Conservation (phyloP, 139 green algal species). For the Dunaliella primolecta region DNA sequence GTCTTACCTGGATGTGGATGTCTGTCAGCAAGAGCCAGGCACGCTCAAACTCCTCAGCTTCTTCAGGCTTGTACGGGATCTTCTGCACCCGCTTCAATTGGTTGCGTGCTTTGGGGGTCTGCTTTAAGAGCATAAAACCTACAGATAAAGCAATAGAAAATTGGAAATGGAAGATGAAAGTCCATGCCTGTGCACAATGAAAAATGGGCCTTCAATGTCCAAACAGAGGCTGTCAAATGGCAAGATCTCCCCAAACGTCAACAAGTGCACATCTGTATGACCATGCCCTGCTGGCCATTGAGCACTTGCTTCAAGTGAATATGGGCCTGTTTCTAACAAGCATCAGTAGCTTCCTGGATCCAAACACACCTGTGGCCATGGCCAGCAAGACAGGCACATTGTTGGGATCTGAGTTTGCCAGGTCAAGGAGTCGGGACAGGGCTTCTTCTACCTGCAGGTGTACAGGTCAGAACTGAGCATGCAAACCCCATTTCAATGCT, state of each 20-base stretch:
- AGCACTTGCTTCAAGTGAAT: too few relatives aligned
- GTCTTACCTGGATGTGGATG: conserved; percentile 72
- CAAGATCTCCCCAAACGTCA: too few relatives aligned
- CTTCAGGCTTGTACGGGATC: conserved; percentile 67
- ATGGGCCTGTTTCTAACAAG: too few relatives aligned
- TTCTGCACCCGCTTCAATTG: conserved; percentile 67
- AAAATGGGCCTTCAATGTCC: background rate
- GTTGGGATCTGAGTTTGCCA: conserved; percentile 62
- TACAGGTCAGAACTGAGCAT: too few relatives aligned
- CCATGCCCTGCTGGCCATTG: too few relatives aligned
- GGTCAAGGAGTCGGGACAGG: conserved; percentile 41
- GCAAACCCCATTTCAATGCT: too few relatives aligned
- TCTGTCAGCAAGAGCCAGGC: conserved; percentile 78
- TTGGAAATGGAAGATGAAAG: background rate
- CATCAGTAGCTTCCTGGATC: too few relatives aligned
- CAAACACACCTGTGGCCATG: conserved; percentile 49
- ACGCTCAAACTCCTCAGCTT: conserved; percentile 75
- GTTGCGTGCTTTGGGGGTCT: conserved; percentile 73
- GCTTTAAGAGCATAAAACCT: conserved; percentile 74
- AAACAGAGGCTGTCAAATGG: background rate
- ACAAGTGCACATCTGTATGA: too few relatives aligned
- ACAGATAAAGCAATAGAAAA: background rate
- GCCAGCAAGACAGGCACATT: conserved; percentile 73
- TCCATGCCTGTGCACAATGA: background rate
- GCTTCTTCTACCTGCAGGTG: conserved; percentile 27